Evolutionary conservation across 257 asterid species (phyloP).

Genomic region (Plectranthus barbatus): DNA sequence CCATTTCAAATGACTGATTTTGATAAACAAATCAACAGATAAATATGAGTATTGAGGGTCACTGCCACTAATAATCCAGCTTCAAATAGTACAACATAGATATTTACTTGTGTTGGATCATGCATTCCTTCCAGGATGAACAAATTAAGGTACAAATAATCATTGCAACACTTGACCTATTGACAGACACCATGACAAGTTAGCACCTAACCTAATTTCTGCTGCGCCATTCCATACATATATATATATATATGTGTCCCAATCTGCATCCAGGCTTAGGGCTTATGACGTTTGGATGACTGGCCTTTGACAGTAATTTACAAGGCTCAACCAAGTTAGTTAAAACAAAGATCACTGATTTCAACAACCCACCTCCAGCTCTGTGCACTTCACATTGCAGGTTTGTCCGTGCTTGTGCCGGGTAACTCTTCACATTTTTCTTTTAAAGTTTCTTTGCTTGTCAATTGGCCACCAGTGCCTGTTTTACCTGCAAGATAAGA

Average conservation of each 20-base stretch:
- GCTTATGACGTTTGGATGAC: constrained; percentile 12
- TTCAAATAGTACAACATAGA: no score
- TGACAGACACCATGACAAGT: neutral
- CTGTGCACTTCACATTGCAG: constrained; percentile 12
- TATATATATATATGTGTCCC: neutral
- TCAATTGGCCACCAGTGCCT: neutral
- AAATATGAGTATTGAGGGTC: no score
- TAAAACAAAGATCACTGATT: neutral
- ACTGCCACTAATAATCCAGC: no score
- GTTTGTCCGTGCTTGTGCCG: constrained; percentile 12
- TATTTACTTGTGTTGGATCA: neutral
- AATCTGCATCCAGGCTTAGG: neutral
- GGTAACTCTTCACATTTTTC: constrained; percentile 13
- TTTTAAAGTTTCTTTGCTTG: constrained; percentile 10
- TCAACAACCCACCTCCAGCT: constrained; percentile 3
- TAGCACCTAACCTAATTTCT: constrained; percentile 1
- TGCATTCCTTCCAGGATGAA: neutral
- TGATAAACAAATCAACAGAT: no score
- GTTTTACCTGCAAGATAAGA: constrained; percentile 13
- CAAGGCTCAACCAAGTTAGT: no score
- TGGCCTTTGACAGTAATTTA: constrained; percentile 19
- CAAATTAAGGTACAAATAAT: neutral
- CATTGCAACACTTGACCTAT: neutral
- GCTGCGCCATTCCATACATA: no score
- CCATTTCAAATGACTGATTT: no score